Conservation (phyloP, 805 yeast genomes). For the Metschnikowia amazonensis region DNA sequence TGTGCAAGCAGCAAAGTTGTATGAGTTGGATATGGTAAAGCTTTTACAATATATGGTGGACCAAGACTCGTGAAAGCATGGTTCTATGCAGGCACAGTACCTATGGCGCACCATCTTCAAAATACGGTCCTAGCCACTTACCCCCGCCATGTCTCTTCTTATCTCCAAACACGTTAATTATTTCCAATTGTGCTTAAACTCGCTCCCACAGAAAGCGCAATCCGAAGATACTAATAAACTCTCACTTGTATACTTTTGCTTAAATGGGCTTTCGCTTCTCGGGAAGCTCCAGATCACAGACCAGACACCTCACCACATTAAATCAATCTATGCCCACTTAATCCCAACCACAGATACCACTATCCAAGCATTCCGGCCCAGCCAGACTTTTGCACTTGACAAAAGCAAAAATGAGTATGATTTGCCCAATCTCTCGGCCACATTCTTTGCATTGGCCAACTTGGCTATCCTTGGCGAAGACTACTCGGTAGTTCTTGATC, state of each 20-base stretch:
- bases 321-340: slow-evolving; percentile 46
- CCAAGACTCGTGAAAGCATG: background rate
- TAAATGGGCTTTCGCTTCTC: slow-evolving; percentile 57
- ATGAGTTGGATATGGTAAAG: slow-evolving; percentile 5
- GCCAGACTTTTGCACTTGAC: slow-evolving; percentile 41
- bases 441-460: slow-evolving; percentile 67
- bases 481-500: slow-evolving; percentile 27
- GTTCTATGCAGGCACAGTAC: background rate
- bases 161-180: slow-evolving; percentile 38
- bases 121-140: background rate
- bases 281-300: slow-evolving; percentile 28
- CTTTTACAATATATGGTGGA: slow-evolving; percentile 5
- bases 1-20: background rate
- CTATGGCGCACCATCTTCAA: background rate
- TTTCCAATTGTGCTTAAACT: slow-evolving; percentile 47
- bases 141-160: slow-evolving; percentile 13
- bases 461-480: slow-evolving; percentile 50
- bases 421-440: slow-evolving; percentile 65
- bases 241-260: slow-evolving; percentile 66
- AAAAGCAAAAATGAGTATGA: slow-evolving; percentile 39
- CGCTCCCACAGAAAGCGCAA: slow-evolving; percentile 55
- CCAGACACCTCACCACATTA: slow-evolving; percentile 23
- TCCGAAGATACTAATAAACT: slow-evolving; percentile 66
- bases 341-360: slow-evolving; percentile 35
- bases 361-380: slow-evolving; percentile 52